These are phyloP conservation scores for Lodderomyces margitis DNA, from an alignment of 1,139 yeast genomes.

Conservation along the genomic window DNA sequence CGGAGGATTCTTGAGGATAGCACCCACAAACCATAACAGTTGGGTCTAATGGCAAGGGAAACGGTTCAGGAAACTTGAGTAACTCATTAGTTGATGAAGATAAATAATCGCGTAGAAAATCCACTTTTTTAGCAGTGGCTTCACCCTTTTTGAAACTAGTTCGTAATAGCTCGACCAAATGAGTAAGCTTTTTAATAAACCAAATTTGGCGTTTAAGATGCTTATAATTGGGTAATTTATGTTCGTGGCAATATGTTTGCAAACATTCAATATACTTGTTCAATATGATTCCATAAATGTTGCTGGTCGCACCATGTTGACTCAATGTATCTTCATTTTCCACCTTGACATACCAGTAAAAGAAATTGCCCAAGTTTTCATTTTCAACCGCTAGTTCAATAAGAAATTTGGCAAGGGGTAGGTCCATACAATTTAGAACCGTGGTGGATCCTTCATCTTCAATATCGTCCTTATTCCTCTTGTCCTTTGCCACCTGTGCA, in stretches of 20 bases:
- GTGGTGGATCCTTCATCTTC: constrained; percentile 13
- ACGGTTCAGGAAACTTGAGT: constrained; percentile 45
- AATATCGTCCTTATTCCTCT: constrained; percentile 5
- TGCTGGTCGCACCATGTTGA: constrained; percentile 9
- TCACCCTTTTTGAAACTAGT: constrained; percentile 43
- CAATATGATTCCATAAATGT: constrained; percentile 35
- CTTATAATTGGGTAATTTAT: constrained; percentile 36
- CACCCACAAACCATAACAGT: constrained; percentile 67
- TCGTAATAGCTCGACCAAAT: constrained; percentile 40
- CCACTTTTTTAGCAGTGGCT: constrained; percentile 42
- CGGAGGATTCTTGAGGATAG: constrained; percentile 75
- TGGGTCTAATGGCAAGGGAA: constrained; percentile 75
- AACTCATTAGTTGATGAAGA: constrained; percentile 42
- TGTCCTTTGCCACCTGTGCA: constrained; percentile 3
- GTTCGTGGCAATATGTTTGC: constrained; percentile 28
- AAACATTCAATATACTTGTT: constrained; percentile 41
- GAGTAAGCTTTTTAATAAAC: constrained; percentile 44
- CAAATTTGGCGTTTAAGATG: constrained; percentile 44
- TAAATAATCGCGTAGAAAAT: constrained; percentile 41
- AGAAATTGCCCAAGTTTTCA: constrained; percentile 69
- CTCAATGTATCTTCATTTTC: constrained; percentile 71
- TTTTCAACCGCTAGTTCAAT: constrained; percentile 70
- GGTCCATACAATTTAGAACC: constrained; percentile 22
- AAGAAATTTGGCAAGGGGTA: constrained; percentile 77
- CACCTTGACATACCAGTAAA: constrained; percentile 90